phyloP scores from a whole-genome alignment of 2,329 filamentous ascomycete species.

The Fusarium sp. region DNA sequence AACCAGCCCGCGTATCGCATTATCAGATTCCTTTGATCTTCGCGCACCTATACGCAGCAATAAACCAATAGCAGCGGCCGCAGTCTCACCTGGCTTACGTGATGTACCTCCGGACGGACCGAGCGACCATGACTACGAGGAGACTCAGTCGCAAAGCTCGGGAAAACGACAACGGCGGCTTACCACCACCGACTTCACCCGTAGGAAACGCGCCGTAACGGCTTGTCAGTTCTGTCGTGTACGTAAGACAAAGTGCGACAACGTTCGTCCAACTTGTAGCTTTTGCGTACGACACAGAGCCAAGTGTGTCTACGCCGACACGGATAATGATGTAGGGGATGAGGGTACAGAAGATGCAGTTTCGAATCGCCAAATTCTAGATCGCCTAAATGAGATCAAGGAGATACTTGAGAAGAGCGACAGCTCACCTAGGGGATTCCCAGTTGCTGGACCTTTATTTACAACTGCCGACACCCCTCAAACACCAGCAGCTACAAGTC shows the following conservation, averaged over 20 bases:
- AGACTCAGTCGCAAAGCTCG: not conserved
- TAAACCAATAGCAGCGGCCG: not conserved
- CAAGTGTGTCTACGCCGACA: slow-evolving; percentile 15
- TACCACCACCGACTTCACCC: slow-evolving; percentile 15
- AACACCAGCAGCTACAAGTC: slow-evolving; percentile 1
- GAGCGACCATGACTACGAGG: not conserved
- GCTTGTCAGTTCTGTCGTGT: slow-evolving; percentile 38
- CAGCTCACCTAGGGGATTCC: not conserved
- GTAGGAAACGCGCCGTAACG: slow-evolving; percentile 26
- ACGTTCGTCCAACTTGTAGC: slow-evolving; percentile 27
- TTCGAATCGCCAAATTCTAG: slow-evolving; percentile 17
- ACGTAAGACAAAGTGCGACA: slow-evolving; percentile 37
- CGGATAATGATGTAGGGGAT: not conserved
- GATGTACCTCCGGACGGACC: not conserved
- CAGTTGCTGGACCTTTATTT: not conserved
- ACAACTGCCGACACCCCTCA: not conserved
- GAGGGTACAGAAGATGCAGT: not conserved
- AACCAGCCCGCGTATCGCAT: not conserved
- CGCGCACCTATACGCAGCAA: not conserved
- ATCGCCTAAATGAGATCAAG: slow-evolving; percentile 19
- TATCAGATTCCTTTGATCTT: slow-evolving; percentile 9
- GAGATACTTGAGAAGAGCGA: slow-evolving; percentile 9
- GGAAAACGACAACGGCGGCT: not conserved
- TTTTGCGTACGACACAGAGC: slow-evolving; percentile 29
- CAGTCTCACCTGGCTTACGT: not conserved